Percentiles rank a stretch among this genome's conserved stretches.
phyloP scores from a whole-genome alignment of 2,329 filamentous ascomycete species.

The Colletotrichum sp. region DNA sequence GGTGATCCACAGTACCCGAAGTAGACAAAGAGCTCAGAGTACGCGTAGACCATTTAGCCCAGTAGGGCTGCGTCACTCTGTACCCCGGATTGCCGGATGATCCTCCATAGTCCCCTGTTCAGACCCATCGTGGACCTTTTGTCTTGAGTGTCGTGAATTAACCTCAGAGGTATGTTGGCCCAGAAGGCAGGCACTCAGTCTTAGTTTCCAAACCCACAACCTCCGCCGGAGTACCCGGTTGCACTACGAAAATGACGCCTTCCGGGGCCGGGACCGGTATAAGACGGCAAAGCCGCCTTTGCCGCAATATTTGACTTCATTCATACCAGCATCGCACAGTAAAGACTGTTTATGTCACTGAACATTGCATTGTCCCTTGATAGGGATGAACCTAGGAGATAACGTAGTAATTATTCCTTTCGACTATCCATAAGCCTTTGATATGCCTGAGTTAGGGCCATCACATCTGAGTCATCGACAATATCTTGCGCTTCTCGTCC shows the following conservation, averaged over 20 bases:
- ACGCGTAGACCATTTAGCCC: neutral
- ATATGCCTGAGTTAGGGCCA: neutral
- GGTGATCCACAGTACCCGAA: neutral
- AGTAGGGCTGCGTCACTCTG: neutral
- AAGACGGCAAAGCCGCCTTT: neutral
- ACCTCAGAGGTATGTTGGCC: neutral
- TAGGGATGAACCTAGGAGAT: neutral
- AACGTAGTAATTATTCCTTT: neutral
- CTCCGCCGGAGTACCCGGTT: accelerated
- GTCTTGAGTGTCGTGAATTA: neutral
- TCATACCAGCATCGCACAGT: neutral
- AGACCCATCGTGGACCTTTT: neutral
- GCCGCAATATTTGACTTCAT: neutral
- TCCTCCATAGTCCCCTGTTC: neutral
- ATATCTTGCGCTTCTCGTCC: neutral
- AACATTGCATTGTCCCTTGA: no score
- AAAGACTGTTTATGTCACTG: neutral
- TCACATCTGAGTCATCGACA: neutral
- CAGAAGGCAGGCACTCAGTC: neutral
- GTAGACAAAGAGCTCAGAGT: neutral
- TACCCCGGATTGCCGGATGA: neutral
- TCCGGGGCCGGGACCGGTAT: neutral
- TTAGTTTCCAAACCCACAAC: neutral
- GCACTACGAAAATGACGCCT: neutral
- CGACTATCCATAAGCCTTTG: neutral